Percentiles rank a stretch among this genome's conserved stretches.
Conservation (phyloP, 2,329 filamentous ascomycete species). For the Colletotrichum graminicola region DNA sequence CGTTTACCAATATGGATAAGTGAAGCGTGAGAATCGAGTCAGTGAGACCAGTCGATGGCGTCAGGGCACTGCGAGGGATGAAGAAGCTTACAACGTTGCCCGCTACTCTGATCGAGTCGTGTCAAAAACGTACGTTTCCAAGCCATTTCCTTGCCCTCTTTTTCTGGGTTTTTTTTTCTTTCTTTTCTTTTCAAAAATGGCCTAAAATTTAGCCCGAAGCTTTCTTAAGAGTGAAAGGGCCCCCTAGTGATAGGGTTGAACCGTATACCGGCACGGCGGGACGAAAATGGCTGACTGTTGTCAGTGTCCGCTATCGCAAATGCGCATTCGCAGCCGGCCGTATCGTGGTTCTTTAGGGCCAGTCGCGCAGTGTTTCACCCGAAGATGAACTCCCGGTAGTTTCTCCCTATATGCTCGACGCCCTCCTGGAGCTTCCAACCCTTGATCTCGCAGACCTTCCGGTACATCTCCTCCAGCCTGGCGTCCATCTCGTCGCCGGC, state of each 20-base stretch:
- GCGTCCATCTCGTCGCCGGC: conserved; percentile 87
- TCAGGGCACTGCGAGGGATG: neutral
- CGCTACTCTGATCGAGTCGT: neutral
- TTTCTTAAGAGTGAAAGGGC: neutral
- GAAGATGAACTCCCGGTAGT: conserved; percentile 84
- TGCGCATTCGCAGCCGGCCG: neutral
- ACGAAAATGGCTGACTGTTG: neutral
- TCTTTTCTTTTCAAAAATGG: no score
- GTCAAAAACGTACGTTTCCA: neutral
- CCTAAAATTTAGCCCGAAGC: neutral
- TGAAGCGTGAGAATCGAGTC: neutral
- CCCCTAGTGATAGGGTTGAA: neutral
- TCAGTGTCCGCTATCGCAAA: neutral
- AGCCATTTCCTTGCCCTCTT: neutral
- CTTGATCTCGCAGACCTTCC: conserved; percentile 82
- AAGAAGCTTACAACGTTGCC: neutral
- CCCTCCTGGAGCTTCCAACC: conserved; percentile 83
- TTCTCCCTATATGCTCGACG: conserved; percentile 73
- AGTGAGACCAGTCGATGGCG: neutral
- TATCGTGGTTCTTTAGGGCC: no score
- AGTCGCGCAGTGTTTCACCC: conserved; percentile 57
- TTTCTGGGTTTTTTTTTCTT: neutral
- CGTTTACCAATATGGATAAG: neutral
- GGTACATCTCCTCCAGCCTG: conserved; percentile 78
- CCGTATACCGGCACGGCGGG: neutral